Evolutionary conservation across 805 yeast genomes (phyloP).

Genomic region (Starmerella tilneyi): DNA sequence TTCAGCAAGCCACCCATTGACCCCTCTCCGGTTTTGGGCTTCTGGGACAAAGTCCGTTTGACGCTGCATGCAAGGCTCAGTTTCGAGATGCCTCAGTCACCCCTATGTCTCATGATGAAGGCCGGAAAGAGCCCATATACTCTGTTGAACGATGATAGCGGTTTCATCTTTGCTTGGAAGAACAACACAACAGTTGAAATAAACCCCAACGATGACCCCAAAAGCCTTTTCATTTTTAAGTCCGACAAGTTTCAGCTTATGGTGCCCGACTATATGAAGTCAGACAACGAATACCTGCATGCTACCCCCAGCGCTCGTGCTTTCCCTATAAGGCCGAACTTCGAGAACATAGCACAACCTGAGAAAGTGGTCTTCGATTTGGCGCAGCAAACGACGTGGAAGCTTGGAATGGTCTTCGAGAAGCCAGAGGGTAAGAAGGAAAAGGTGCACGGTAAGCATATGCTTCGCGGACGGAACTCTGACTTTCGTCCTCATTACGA

Average conservation of each 20-base stretch:
- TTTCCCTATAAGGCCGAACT: slow-evolving; percentile 20
- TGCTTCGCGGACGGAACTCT: slow-evolving; percentile 32
- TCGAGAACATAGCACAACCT: slow-evolving; percentile 24
- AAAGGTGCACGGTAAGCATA: neutral
- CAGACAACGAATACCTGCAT: slow-evolving; percentile 28
- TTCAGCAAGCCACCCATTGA: slow-evolving; percentile 86
- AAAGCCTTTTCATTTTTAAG: slow-evolving; percentile 51
- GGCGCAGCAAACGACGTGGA: slow-evolving; percentile 65
- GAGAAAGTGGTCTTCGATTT: slow-evolving; percentile 50
- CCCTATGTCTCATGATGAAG: slow-evolving; percentile 37
- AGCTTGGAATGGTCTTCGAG: slow-evolving; percentile 63
- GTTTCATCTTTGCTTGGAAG: slow-evolving; percentile 65
- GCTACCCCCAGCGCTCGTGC: slow-evolving; percentile 29
- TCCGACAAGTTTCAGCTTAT: slow-evolving; percentile 57
- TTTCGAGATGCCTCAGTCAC: slow-evolving; percentile 43
- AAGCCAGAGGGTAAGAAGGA: slow-evolving; percentile 33
- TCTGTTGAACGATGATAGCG: slow-evolving; percentile 56
- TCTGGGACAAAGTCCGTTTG: slow-evolving; percentile 82
- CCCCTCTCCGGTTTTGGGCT: slow-evolving; percentile 73
- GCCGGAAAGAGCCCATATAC: slow-evolving; percentile 74
- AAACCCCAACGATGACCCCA: slow-evolving; percentile 60
- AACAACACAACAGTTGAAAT: slow-evolving; percentile 49
- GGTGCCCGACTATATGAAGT: slow-evolving; percentile 62
- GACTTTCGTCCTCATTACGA: slow-evolving; percentile 54
- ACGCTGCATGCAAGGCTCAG: slow-evolving; percentile 62